Conservation (phyloP, 768 basidiomycete species). For the Serendipita sp. region DNA sequence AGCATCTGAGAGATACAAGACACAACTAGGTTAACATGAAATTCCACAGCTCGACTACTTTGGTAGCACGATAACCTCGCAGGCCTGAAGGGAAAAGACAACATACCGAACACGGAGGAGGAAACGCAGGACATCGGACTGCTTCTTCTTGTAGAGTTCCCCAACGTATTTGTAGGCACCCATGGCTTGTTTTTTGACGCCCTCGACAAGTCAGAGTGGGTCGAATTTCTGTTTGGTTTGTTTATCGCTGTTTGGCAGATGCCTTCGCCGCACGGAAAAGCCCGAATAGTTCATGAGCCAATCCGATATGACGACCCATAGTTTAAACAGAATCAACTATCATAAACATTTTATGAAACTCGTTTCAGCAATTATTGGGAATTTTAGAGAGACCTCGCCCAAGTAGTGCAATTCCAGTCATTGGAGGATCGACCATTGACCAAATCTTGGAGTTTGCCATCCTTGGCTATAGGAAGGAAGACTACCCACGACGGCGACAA, state of each 20-base stretch:
- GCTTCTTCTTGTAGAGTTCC: slow-evolving; percentile 97
- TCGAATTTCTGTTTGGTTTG: neutral
- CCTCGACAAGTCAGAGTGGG: neutral
- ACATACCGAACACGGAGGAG: slow-evolving; percentile 86
- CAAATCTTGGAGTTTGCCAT: neutral
- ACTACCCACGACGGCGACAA: neutral
- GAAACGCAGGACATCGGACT: slow-evolving; percentile 94
- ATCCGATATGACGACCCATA: too few species aligned
- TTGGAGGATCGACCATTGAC: neutral
- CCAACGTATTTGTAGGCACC: slow-evolving; percentile 93
- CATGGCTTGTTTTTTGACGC: slow-evolving; percentile 34
- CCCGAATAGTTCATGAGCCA: neutral
- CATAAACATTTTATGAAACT: neutral
- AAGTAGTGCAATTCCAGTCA: neutral
- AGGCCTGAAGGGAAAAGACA: neutral
- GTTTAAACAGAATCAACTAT: neutral
- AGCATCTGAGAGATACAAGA: slow-evolving; percentile 46
- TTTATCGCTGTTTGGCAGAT: neutral
- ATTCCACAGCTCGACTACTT: neutral
- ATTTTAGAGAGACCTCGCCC: too few species aligned
- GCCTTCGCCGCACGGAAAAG: neutral
- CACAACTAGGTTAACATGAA: neutral
- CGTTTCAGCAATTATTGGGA: neutral
- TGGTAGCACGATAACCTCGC: too few species aligned
- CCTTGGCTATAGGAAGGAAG: neutral